Evolutionary conservation across 768 basidiomycete species (phyloP), one percentile per base, ranked within the genome.

Genomic region (Pisolithus sp.): DNA sequence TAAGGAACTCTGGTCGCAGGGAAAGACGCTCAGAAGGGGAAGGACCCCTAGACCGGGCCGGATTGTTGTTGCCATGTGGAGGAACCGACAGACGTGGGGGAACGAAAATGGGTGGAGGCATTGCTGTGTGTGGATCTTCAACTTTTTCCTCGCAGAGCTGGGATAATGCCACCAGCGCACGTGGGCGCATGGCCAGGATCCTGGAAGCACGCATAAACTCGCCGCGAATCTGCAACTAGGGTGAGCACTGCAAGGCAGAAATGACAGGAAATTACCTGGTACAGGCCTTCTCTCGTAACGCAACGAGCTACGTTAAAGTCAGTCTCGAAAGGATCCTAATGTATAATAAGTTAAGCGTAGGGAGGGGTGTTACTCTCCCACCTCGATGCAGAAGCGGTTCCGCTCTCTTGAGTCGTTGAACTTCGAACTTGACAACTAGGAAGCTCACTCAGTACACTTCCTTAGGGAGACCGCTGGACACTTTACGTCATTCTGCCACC

Each of bases 171-270:
- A 86, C 68, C 30, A 88, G 81, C 7, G 89, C 90, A 46, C 89
- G 83, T 2, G 89, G 91, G 28, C 86, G 85, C 56, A 76, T 73
- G 10, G 83, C 76, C 31, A 99, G 74, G 51, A 98, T 89, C 50
- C 93, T 79, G 21, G 86, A 84, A 5, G 94, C 95, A 34, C 95
- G 86, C 91, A 95, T 95, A 67, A 99, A 95, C 72, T 98, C 95
- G 8, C 95, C 94, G 13, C 95, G 93, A 62, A 99, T 93, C 94
- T 97, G 58, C 7, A 42, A 28, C 40, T 38, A 4, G 7, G 17
- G n/a, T 49, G 18, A 49, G 30, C n/a, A 59, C n/a, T 7, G 8
- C 46, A 28, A 46, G 28, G 49, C 37, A 15, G 20, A 30, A 24
- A 18, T 36, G 17, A 28, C 21, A 38, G 8, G 21, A 5, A 10